Percentiles rank a stretch among this genome's conserved stretches.
These are phyloP conservation scores for Globisporangium ultimum DNA, from an alignment of 352 stramenopile species.

Conservation along the genomic window DNA sequence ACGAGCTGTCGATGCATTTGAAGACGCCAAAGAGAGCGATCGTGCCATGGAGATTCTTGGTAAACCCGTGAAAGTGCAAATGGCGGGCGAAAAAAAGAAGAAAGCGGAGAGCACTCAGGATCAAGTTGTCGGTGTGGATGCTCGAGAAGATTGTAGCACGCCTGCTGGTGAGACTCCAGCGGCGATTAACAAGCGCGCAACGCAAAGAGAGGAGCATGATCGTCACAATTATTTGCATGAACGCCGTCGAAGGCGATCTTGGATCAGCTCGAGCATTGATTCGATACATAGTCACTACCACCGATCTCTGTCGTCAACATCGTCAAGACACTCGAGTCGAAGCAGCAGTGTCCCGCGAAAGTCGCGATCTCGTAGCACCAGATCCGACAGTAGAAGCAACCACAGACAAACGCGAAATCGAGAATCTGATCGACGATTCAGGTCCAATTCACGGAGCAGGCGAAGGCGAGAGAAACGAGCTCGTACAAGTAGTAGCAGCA, in stretches of 20 bases:
- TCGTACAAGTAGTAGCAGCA: not conserved
- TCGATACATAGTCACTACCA: not conserved
- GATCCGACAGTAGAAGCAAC: not conserved
- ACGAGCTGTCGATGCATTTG: conserved; percentile 43
- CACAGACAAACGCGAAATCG: not conserved
- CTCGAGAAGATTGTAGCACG: not conserved
- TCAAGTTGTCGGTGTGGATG: not conserved
- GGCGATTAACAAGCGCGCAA: too few species aligned
- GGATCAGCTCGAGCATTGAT: not conserved
- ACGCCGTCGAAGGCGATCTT: not conserved
- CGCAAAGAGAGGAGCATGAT: conserved; percentile 2
- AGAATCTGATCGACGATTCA: not conserved
- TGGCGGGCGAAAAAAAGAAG: conserved; percentile 44
- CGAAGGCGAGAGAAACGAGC: not conserved
- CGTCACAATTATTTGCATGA: not conserved
- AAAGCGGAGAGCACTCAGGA: not conserved
- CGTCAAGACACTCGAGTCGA: conserved; percentile 13
- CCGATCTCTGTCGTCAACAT: conserved; percentile 1
- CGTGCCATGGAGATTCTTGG: conserved; percentile 57
- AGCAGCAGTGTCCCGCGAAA: conserved; percentile 14
- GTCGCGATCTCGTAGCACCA: not conserved
- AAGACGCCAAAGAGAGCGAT: conserved; percentile 10
- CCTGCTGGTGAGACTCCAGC: not conserved
- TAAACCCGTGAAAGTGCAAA: conserved; percentile 70
- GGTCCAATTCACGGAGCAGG: not conserved